Evolutionary conservation across 1,284 basidiomycete genomes (phyloP).

Genomic region (Ganoderma meredithae): DNA sequence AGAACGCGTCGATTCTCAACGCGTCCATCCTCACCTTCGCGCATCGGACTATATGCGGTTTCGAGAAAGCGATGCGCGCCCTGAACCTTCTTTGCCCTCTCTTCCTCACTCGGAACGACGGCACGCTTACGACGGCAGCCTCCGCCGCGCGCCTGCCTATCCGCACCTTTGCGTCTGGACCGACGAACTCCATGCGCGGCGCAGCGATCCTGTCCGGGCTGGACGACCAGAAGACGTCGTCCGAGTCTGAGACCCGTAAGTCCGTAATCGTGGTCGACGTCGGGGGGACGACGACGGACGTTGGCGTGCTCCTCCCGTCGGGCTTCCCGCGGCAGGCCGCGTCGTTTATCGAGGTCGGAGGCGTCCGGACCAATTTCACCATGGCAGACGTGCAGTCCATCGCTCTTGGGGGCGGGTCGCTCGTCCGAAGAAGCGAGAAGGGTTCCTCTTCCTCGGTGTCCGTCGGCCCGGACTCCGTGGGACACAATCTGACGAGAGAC

Average conservation of each 20-base stretch:
- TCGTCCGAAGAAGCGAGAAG: slow-evolving; percentile 44
- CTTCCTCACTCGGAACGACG: slow-evolving; percentile 68
- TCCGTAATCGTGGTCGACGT: slow-evolving; percentile 63
- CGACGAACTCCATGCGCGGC: slow-evolving; percentile 70
- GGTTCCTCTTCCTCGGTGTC: slow-evolving; percentile 42
- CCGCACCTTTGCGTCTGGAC: slow-evolving; percentile 65
- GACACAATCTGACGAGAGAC: slow-evolving; percentile 56
- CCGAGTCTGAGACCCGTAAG: slow-evolving; percentile 39
- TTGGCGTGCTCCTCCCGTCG: slow-evolving; percentile 57
- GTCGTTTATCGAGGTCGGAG: slow-evolving; percentile 53
- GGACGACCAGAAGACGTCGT: slow-evolving; percentile 40
- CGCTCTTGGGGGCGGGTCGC: slow-evolving; percentile 63
- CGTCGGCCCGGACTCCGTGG: slow-evolving; percentile 66
- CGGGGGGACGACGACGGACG: slow-evolving; percentile 64
- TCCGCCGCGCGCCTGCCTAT: slow-evolving; percentile 65
- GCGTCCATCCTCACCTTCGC: slow-evolving; percentile 63
- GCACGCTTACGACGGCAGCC: slow-evolving; percentile 58
- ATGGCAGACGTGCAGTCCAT: slow-evolving; percentile 61
- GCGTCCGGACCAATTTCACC: slow-evolving; percentile 53
- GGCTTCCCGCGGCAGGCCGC: slow-evolving; percentile 61
- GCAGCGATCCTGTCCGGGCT: slow-evolving; percentile 60
- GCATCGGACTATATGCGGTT: slow-evolving; percentile 56
- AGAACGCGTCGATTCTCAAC: slow-evolving; percentile 70
- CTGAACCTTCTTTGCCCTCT: slow-evolving; percentile 58
- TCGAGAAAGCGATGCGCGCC: slow-evolving; percentile 54